Evolutionary conservation across 2,329 filamentous ascomycete species (phyloP).

Genomic region (Aspergillus sp.): DNA sequence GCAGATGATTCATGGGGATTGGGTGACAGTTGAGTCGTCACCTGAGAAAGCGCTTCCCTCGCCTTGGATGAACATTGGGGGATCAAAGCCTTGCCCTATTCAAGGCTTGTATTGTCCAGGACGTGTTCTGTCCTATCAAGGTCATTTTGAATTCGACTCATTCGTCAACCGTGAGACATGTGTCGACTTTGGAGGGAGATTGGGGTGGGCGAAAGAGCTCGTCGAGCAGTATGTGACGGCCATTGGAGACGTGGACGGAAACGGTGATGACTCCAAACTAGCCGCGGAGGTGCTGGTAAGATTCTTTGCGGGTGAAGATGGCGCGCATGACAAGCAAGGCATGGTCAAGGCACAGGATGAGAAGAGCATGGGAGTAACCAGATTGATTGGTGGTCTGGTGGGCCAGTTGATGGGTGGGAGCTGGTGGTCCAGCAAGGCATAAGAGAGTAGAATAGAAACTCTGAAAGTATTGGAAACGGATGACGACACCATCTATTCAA

Average conservation of each 20-base stretch:
- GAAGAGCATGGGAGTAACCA: neutral
- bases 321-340: neutral
- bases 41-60: constrained; percentile 9
- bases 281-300: constrained; percentile 37
- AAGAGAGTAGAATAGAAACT: neutral
- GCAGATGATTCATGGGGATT: constrained; percentile 39
- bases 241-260: constrained; percentile 25
- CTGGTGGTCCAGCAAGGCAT: neutral
- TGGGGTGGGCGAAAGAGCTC: constrained; percentile 23
- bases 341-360: neutral
- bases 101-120: constrained; percentile 27
- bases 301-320: constrained; percentile 23
- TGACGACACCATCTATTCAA: neutral
- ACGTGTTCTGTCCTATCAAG: constrained; percentile 28
- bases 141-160: constrained; percentile 31
- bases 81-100: constrained; percentile 21
- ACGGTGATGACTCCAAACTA: constrained; percentile 33
- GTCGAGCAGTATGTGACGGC: constrained; percentile 21
- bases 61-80: constrained; percentile 27
- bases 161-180: constrained; percentile 25
- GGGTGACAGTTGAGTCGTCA: constrained; percentile 19
- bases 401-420: neutral
- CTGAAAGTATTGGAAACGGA: no score
- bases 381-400: neutral
- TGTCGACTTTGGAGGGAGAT: constrained; percentile 21